Evolutionary conservation across 139 green algal genomes (phyloP).

Genomic region (Eudorina sp.): DNA sequence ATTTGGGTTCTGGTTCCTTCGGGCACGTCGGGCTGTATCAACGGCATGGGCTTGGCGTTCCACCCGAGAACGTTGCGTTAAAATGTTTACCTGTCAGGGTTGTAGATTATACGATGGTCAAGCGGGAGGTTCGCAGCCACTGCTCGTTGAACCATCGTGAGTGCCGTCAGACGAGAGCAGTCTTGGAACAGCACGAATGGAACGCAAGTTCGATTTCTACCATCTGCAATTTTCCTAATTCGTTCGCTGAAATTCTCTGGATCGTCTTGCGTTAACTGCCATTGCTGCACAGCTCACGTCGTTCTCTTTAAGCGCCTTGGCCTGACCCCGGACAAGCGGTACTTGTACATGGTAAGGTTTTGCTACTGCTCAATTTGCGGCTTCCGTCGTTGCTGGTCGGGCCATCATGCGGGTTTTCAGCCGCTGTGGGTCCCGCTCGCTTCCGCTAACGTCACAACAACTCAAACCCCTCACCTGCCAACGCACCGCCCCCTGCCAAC

Average conservation of each 20-base stretch:
- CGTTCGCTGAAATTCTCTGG: neutral
- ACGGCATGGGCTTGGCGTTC: neutral
- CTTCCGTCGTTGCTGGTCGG: no score
- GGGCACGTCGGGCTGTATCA: slow-evolving; percentile 4
- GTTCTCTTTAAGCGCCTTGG: slow-evolving; percentile 43
- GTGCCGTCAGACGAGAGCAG: neutral
- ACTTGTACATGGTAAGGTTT: slow-evolving; percentile 42
- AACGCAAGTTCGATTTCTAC: neutral
- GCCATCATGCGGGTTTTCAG: no score
- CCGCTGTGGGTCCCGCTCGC: no score
- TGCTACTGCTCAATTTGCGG: no score
- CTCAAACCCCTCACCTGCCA: no score
- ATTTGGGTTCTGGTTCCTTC: slow-evolving; percentile 19
- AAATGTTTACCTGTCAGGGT: slow-evolving; percentile 16
- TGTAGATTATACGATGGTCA: slow-evolving; percentile 35
- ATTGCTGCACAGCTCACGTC: slow-evolving; percentile 19
- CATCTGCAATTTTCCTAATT: no score
- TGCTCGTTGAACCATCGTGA: slow-evolving; percentile 44
- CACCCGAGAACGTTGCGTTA: slow-evolving; percentile 15
- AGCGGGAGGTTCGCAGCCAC: slow-evolving; percentile 31
- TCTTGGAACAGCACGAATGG: neutral
- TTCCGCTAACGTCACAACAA: no score
- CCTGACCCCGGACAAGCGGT: slow-evolving; percentile 1
- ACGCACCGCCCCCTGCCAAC: no score
- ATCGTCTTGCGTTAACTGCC: neutral